Conservation (phyloP, 495 filamentous ascomycete genomes). For the Hyaloscypha hepaticicola region DNA sequence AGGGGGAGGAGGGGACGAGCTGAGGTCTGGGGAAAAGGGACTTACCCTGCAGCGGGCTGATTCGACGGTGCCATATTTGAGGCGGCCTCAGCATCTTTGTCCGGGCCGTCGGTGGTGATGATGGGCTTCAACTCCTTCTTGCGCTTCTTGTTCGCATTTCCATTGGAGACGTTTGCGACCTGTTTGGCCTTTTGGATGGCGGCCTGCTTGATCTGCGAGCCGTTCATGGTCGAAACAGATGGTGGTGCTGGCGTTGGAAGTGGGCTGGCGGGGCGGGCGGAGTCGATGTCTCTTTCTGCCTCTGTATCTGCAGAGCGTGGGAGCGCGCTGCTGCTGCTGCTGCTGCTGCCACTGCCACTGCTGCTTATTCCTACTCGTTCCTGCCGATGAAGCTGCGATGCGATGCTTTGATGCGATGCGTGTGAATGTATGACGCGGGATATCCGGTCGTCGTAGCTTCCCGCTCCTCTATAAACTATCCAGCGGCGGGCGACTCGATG, state of each 20-base stretch:
- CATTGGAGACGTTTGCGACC: slow-evolving; percentile 52
- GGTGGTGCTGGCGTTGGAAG: not conserved
- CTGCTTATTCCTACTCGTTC: not conserved
- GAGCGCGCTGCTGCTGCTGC: not conserved
- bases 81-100: slow-evolving; percentile 28
- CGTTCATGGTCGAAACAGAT: slow-evolving; percentile 60
- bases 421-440: not conserved
- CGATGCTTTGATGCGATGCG: not conserved
- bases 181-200: slow-evolving; percentile 79
- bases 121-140: slow-evolving; percentile 88
- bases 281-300: not conserved
- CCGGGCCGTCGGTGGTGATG: slow-evolving; percentile 71
- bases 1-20: not conserved
- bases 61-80: slow-evolving; percentile 28
- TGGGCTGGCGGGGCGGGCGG: not conserved
- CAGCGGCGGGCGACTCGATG: not conserved
- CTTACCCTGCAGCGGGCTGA: slow-evolving; percentile 31
- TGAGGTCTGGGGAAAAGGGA: slow-evolving; percentile 10
- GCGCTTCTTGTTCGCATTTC: slow-evolving; percentile 61
- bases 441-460: not conserved
- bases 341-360: not conserved
- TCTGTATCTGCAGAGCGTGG: not conserved
- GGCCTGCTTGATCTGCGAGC: slow-evolving; percentile 68
- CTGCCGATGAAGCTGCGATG: not conserved
- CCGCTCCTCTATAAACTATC: not conserved